Evolutionary conservation across 2,329 filamentous ascomycete genomes (phyloP).

Genomic region (Penicillium sumatraense): DNA sequence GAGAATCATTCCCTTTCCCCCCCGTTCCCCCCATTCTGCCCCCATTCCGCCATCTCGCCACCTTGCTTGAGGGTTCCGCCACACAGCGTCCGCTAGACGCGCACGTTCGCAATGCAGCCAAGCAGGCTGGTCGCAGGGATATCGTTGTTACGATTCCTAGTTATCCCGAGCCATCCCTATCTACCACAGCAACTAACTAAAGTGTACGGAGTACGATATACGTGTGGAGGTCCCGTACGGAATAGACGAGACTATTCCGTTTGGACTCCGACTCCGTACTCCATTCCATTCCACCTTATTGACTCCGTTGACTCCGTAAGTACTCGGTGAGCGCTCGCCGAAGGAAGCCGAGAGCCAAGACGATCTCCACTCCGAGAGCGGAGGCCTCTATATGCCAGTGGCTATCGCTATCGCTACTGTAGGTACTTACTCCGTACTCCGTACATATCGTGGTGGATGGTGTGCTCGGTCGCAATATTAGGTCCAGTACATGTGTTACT

Average conservation of each 20-base stretch:
- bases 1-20: not conserved
- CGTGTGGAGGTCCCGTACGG: not conserved
- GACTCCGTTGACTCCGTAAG: not conserved
- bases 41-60: constrained; percentile 1
- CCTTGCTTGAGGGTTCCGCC: not conserved
- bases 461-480: not conserved
- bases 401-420: not conserved
- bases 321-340: constrained; percentile 6
- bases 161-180: not conserved
- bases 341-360: constrained; percentile 20
- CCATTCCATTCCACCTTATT: too few relatives aligned
- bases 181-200: too few relatives aligned
- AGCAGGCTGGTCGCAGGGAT: constrained; percentile 1
- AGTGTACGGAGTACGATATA: too few relatives aligned
- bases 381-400: not conserved
- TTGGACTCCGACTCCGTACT: not conserved
- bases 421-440: too few relatives aligned
- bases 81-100: not conserved
- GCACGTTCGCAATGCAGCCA: constrained; percentile 1
- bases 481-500: not conserved
- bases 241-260: too few relatives aligned
- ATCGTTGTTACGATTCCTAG: constrained; percentile 4
- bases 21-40: too few relatives aligned
- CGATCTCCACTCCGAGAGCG: not conserved
- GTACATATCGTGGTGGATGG: not conserved